These are phyloP conservation scores for Aureobasidium sp. DNA, from an alignment of 2,329 filamentous ascomycete species.

Conservation along the genomic window DNA sequence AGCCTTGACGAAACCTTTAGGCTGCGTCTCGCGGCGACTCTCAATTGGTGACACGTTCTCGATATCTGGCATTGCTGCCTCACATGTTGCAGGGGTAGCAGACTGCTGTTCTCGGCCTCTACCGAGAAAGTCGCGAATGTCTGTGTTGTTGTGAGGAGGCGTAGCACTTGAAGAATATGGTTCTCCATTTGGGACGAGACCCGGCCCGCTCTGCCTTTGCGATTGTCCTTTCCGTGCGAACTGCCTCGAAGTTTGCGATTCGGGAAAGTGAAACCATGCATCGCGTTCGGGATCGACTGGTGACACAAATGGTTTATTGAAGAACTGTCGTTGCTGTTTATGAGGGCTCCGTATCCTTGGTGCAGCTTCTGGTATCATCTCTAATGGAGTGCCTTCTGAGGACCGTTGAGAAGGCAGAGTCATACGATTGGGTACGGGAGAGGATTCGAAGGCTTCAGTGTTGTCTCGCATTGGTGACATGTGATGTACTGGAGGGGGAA, in stretches of 20 bases:
- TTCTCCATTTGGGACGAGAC: slow-evolving; percentile 24
- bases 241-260: not conserved
- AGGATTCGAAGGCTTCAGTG: not conserved
- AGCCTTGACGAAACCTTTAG: slow-evolving; percentile 24
- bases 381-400: slow-evolving; percentile 5
- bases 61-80: not conserved
- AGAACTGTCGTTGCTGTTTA: slow-evolving; percentile 18
- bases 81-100: not conserved
- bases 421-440: not conserved
- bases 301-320: slow-evolving; percentile 27
- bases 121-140: slow-evolving; percentile 12
- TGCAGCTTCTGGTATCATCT: slow-evolving; percentile 3
- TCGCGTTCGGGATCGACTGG: slow-evolving; percentile 21
- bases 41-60: not conserved
- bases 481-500: not conserved
- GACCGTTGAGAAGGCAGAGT: not conserved
- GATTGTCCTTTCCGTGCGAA: slow-evolving; percentile 9
- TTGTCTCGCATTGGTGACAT: not conserved
- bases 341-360: slow-evolving; percentile 18
- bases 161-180: slow-evolving; percentile 13
- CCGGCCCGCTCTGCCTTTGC: slow-evolving; percentile 3
- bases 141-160: slow-evolving; percentile 10
- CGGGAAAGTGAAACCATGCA: slow-evolving; percentile 23
- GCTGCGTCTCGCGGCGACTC: not conserved
- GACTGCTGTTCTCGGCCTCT: not conserved